Base-by-base conservation (phyloP, 371 early-diverging fungal genomes). In the Rhizopus stolonifer region DNA sequence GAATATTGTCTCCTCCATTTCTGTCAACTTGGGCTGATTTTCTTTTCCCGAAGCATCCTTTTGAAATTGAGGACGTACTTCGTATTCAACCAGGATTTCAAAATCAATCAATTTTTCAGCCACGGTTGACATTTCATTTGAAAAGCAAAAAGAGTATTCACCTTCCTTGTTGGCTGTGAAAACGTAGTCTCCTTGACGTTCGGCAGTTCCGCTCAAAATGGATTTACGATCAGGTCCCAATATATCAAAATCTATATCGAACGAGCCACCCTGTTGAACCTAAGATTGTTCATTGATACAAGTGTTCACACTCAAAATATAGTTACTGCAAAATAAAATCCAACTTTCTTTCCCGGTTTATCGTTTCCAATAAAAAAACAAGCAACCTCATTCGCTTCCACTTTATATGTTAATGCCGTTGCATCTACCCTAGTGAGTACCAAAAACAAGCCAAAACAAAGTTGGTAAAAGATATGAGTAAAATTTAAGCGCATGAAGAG, bases 261-360 rank as follows among this genome's bases (percentile, higher is more conserved):
- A 95, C 39, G 81, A 70, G 51, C 95, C 95, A 26, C 95, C 95
- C 40, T 83, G 74, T 78, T 93, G 94, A 42, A 91, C 91, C 93
- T 92, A 68, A 2, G 15, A n/a, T 6, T 11, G 15, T 36, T 9
- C 11, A 11, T 14, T 6, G 15, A 36, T n/a, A 5, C n/a, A 14
- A n/a, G n/a, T 36, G 2, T 36, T 36, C 1, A 36, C 11, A 14
- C n/a, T n/a, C 13, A 36, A 36, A 36, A 36, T 14, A 36, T 11
- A 10, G 15, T 72, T 86, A 95, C 98, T 24, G 96, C 93, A 85
- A 95, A 95, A 77, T 95, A 98, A 65, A 98, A 93, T 22, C 91
- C 88, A 40, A 96, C 67, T 74, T 98, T 97, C 69, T 89, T 84
- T 53, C 82, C 85, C 7, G 86, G 82, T 38, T 77, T 59, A 55